Evolutionary conservation across 2,329 filamentous ascomycete species (phyloP), one percentile per base, ranked within the genome.

Genomic region (Aspergillus spinulosporus): DNA sequence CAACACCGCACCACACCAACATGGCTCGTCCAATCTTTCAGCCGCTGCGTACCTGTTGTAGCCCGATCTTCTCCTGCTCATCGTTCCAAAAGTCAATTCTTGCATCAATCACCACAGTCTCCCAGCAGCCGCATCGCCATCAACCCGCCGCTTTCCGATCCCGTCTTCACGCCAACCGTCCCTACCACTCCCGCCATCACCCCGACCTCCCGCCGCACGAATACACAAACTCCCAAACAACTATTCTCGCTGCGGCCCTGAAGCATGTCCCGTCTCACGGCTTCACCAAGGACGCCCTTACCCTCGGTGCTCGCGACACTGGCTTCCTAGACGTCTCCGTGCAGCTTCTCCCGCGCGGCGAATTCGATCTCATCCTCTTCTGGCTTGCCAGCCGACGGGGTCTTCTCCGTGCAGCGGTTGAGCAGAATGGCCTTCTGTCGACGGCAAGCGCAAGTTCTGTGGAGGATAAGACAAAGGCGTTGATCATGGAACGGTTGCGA

Each of bases 291-390:
- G 80, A 84, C 15, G 80, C 92, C 0, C 81, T 99, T 7, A 83
- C 84, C 44, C 82, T 89, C 21, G 94, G 93, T 59, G 90, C 90
- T 59, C 86, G 86, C 67, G 91, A 96, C 67, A 86, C 87, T 14
- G 92, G 92, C 44, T 96, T 93, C 72, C 85, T 91, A 51, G 90
- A 94, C 69, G 91, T 93, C 57, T 92, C 90, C 57, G 85, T 89
- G 7, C 92, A 91, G 68, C 78, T 97, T 14, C 85, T 99, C 54
- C 86, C 90, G 1, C 82, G 87, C 42, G 90, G 90, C 6, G 83
- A 87, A 21, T 96, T 96, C 75, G 88, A 89, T 65, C 81, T 99
- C 29, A 86, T 97, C 63, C 65, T 76, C 29, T 76, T 74, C 62
- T 76, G 72, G 72, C 64, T 75, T n/a, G 72, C 73, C 11, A 76